Base-by-base conservation (phyloP, 805 yeast species). In the Pichia nanzhaoensis region DNA sequence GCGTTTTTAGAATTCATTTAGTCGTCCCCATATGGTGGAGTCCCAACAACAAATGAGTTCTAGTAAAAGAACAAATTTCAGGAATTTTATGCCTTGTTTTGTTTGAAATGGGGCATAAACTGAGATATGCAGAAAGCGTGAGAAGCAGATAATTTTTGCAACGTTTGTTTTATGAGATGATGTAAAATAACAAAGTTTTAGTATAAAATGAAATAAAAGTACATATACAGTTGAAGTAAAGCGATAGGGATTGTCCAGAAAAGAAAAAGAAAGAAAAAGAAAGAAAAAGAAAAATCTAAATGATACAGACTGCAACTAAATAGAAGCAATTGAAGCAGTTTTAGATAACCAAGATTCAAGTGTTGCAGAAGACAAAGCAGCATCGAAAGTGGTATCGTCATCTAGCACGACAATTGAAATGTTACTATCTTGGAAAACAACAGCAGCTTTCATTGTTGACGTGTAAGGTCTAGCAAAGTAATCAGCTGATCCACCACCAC, bases 401-500 rank as follows among this genome's bases (percentile, higher is more conserved):
- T 77, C 82, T 45, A 89, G 76, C 51, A 73, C 68, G 51, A 78
- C 77, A 57, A 87, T 65, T 59, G 77, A 75, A 54, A 88, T 73
- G 34, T 67, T 51, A 50, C 73, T 69, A 49, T 75, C 71, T 52
- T 75, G 70, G 69, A 93, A 91, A 60, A 93, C 70, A 49, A 77
- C 96, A 54, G 96, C 98, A 59, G 93, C 96, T 74, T 86, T 88
- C 73, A 88, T 69, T 37, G 95, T 70, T 18, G 78, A 73, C 50
- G 70, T 59, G 37, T 84, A 75, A 57, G 99, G 99, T 77, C 99
- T 88, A 19, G 65, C 58, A 65, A 93, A 86, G 76, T 83, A 91
- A 70, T 91, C 93, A 52, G 80, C 72, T 50, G 95, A 95, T 63
- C 91, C 95, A 58, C 96, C 97, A 65, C 87, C 88, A 44, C 71